These are phyloP conservation scores for Pisolithus marmoratus DNA, from an alignment of 768 basidiomycete genomes.

Conservation along the genomic window DNA sequence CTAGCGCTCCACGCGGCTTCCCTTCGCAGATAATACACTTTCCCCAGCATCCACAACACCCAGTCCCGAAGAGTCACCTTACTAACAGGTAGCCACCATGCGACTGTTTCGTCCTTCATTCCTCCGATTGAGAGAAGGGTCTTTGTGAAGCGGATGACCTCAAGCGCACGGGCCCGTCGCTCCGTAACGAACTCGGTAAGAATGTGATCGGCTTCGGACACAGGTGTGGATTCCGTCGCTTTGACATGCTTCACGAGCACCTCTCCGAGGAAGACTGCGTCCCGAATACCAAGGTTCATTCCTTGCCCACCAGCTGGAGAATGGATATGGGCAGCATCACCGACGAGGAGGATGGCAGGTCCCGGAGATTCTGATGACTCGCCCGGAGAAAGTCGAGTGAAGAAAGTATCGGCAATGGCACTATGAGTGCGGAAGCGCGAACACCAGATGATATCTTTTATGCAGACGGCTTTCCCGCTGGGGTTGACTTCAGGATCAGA, in stretches of 20 bases:
- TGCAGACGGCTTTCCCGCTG: slow-evolving; percentile 20
- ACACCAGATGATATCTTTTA: slow-evolving; percentile 38
- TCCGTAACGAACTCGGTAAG: slow-evolving; percentile 31
- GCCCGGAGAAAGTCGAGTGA: slow-evolving; percentile 23
- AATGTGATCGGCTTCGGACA: slow-evolving; percentile 21
- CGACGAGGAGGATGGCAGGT: slow-evolving; percentile 26
- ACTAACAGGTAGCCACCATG: slow-evolving; percentile 23
- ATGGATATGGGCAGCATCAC: slow-evolving; percentile 49
- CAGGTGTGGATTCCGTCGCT: slow-evolving; percentile 4
- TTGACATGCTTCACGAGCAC: slow-evolving; percentile 32
- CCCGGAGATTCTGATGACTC: slow-evolving; percentile 5
- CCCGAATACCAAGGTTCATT: slow-evolving; percentile 54
- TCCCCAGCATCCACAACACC: slow-evolving; percentile 17
- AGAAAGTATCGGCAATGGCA: slow-evolving; percentile 36
- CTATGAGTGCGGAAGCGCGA: slow-evolving; percentile 42
- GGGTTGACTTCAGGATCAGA: slow-evolving; percentile 32
- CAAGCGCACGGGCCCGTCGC: slow-evolving; percentile 37
- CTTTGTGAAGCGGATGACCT: slow-evolving; percentile 39
- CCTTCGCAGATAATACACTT: slow-evolving; percentile 12
- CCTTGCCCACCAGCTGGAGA: slow-evolving; percentile 53
- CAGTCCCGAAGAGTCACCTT: slow-evolving; percentile 21
- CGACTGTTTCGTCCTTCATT: slow-evolving; percentile 16
- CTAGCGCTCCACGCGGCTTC: slow-evolving; percentile 22
- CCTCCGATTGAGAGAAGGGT: slow-evolving; percentile 19
- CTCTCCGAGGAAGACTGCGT: slow-evolving; percentile 42